Evolutionary conservation across 805 yeast genomes (phyloP), one percentile per base, ranked within the genome.

Genomic region (Candida awuae): DNA sequence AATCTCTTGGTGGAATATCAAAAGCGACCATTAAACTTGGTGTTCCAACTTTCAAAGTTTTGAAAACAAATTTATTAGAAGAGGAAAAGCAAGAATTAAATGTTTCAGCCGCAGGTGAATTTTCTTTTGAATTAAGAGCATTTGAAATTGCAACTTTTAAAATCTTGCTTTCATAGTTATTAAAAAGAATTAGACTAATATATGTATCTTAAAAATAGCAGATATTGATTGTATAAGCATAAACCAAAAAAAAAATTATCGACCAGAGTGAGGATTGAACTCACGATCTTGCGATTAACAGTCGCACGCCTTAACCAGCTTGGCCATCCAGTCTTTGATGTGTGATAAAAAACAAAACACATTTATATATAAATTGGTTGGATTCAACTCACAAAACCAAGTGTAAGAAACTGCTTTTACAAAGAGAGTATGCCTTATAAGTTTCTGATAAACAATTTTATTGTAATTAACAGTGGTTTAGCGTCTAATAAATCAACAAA

Each of bases 1-100:
- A 90, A 55, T 65, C 94, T 0, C 66, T 90, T 32, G 98, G 98
- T 6, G 97, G 97, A 33, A 65, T 66, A 38, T 67, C 83, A 1
- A 54, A 51, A 4, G 88, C 83, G 2, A 54, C 49, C 4, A 55
- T 87, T 25, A 56, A 55, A 15, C 64, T 81, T 25, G 58, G 62
- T 15, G 8, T 31, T 8, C 66, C 73, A 0, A 54, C 78, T 26
- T 60, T 54, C 16, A 58, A 63, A 38, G 77, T 80, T 6, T 64
- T 56, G 54, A 69, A 72, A 52, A 77, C 80, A 6, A 75, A 75
- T 51, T 70, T 77, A 19, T 61, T 80, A 54, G 87, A 80, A 52
- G 70, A 73, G 34, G 70, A 64, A 29, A 48, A 56, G 21, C 71
- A 68, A 36, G 67, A 65, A 37, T 45, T 73, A 45, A 52, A 56